Evolutionary conservation across 805 yeast species (phyloP).

Genomic region (Teunomyces panamensis): DNA sequence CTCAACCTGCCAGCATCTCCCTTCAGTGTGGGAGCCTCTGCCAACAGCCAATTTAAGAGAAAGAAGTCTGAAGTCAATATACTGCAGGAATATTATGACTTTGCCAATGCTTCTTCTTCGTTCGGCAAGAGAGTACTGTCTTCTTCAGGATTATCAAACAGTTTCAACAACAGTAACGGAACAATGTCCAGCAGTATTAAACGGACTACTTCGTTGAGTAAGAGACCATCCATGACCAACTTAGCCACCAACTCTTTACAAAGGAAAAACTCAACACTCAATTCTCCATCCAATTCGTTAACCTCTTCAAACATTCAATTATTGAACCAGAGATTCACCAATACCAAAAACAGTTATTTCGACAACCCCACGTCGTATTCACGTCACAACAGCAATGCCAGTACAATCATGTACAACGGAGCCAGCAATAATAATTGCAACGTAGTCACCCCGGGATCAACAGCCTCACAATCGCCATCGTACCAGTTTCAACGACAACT

Average conservation of each 20-base stretch:
- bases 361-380: constrained; percentile 12
- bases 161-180: constrained; percentile 3
- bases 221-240: constrained; percentile 15
- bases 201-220: constrained; percentile 15
- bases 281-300: constrained; percentile 5
- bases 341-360: constrained; percentile 15
- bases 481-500: constrained; percentile 6
- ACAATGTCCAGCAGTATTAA: constrained; percentile 9
- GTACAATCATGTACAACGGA: constrained; percentile 6
- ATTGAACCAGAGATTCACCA: constrained; percentile 12
- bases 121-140: constrained; percentile 19
- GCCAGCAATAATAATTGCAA: neutral
- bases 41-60: constrained; percentile 36
- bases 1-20: constrained; percentile 23
- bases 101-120: constrained; percentile 13
- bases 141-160: constrained; percentile 7
- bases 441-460: constrained; percentile 10
- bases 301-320: constrained; percentile 1
- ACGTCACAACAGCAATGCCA: constrained; percentile 10
- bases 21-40: constrained; percentile 6
- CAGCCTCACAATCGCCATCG: constrained; percentile 7
- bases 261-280: constrained; percentile 10
- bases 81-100: constrained; percentile 11
- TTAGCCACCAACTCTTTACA: constrained; percentile 8
- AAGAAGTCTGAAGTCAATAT: constrained; percentile 38